Evolutionary conservation across 805 yeast genomes (phyloP), one percentile per base, ranked within the genome.

Genomic region (Diddensiella santjacobensis): DNA sequence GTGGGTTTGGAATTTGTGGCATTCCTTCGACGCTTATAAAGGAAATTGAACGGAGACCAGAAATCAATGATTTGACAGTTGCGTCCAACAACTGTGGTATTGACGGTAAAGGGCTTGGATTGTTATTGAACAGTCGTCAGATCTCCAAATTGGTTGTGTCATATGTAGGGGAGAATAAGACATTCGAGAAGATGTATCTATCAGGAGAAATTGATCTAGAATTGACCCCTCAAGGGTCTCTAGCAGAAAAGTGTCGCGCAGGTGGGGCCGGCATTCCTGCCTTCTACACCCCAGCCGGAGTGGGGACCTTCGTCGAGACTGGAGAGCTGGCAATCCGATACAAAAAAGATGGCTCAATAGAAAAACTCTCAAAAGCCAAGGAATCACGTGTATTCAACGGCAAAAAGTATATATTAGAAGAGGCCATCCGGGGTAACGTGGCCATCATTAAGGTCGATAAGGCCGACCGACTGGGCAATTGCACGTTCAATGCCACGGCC

Each of bases 261-360:
- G 78, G 73, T 8, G 75, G 69, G 6, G 67, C 77, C 2, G 78
- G 79, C 6, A 63, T 72, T 15, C 79, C 79, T 1, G 79, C 78
- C 0, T 73, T 71, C 50, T 75, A 65, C 57, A 70, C 78, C 5
- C 71, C 77, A 1, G 71, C 80, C 0, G 80, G 79, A 15, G 76
- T 66, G n/a, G 71, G 70, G 26, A 75, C 79, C n/a, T 72, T 76
- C 75, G 63, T 75, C 15, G 75, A 75, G 55, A 65, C 71, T 44
- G 79, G 80, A 20, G 68, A 71, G 49, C 58, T 75, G 55, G 78
- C 79, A 0, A 59, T 72, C 6, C 59, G 69, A 44, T 73, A 73
- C 58, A 66, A 63, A 40, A 47, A 45, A 11, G 50, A 61, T 33
- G 73, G 75, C 13, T 54, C 63, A 15, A 74, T 73, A 2, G 56